Evolutionary conservation across 2,329 filamentous ascomycete species (phyloP), one percentile per base, ranked within the genome.

Genomic region (Curvularia eragrostidis): DNA sequence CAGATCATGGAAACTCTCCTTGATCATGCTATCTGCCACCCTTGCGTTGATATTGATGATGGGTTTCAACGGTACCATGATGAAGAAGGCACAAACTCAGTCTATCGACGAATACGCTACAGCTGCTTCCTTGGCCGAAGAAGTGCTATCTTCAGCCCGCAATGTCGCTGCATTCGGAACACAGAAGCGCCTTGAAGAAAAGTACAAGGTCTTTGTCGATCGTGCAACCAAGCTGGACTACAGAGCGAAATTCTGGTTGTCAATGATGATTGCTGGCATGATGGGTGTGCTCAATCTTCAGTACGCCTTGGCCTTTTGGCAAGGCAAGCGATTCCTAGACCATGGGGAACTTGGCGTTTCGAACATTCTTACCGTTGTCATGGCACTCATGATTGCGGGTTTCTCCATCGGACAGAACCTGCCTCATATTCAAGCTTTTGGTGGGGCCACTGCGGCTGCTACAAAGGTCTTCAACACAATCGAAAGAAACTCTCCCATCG

Each of bases 391-490:
- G 83, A 93, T 97, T 58, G 95, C 94, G 52, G 91, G 94, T 3
- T 96, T 97, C 78, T 91, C 91, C 55, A 81, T 99, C 32, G 93
- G 93, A 44, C 96, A 73, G 52, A 74, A 70, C 42, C 51, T 76
- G 19, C 95, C 95, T 0, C 92, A 97, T 69, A 78, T 89, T 3
- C 91, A 96, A 75, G 91, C 94, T 30, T 97, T 98, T 68, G 91
- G 89, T 1, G 91, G 89, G 13, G 91, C 88, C 38, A 80, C 96
- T 5, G 91, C 91, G 30, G 94, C 95, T 2, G 93, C 91, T 3
- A 85, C 87, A 54, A 98, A 98, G 81, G 97, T 99, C 62, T 97
- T 90, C 80, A 90, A 88, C 73, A 97, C 93, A 1, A 98, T 98
- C 65, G 94, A 98, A 76, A 89, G 95, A 51, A 70, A 80, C 3